These are phyloP conservation scores for Triticum turgidum DNA, from an alignment of 176 grass and related monocot species.

Conservation along the genomic window DNA sequence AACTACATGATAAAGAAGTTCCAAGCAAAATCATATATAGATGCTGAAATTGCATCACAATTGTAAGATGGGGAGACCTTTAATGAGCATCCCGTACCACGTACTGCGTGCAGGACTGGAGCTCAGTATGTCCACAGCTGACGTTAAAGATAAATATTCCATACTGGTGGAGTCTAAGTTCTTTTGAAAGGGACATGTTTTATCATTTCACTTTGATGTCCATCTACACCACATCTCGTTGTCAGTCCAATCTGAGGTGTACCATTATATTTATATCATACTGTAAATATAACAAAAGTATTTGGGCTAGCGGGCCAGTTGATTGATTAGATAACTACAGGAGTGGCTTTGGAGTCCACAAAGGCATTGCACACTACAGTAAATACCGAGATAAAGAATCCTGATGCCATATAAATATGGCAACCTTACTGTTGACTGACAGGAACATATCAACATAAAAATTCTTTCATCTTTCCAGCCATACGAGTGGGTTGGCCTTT, in stretches of 20 bases:
- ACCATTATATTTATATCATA: slow-evolving; percentile 31
- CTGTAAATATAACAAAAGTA: slow-evolving; percentile 27
- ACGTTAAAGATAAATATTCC: slow-evolving; percentile 48
- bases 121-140: slow-evolving; percentile 24
- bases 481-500: slow-evolving; percentile 52
- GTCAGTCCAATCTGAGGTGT: slow-evolving; percentile 39
- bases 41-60: neutral
- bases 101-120: slow-evolving; percentile 28
- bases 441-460: slow-evolving; percentile 44
- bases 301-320: slow-evolving; percentile 27
- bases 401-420: slow-evolving; percentile 33
- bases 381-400: slow-evolving; percentile 28
- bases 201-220: slow-evolving; percentile 38
- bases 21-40: neutral
- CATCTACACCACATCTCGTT: slow-evolving; percentile 36
- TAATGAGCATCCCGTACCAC: slow-evolving; percentile 24
- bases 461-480: slow-evolving; percentile 40
- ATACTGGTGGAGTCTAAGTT: slow-evolving; percentile 33
- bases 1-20: slow-evolving; percentile 19
- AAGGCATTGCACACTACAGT: slow-evolving; percentile 34
- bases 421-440: slow-evolving; percentile 21
- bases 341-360: slow-evolving; percentile 33
- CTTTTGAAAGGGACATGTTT: slow-evolving; percentile 39
- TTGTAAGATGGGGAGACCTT: slow-evolving; percentile 26
- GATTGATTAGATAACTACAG: slow-evolving; percentile 40